phyloP scores from a whole-genome alignment of 2,329 filamentous ascomycete genomes.

The Talaromyces sp. region DNA sequence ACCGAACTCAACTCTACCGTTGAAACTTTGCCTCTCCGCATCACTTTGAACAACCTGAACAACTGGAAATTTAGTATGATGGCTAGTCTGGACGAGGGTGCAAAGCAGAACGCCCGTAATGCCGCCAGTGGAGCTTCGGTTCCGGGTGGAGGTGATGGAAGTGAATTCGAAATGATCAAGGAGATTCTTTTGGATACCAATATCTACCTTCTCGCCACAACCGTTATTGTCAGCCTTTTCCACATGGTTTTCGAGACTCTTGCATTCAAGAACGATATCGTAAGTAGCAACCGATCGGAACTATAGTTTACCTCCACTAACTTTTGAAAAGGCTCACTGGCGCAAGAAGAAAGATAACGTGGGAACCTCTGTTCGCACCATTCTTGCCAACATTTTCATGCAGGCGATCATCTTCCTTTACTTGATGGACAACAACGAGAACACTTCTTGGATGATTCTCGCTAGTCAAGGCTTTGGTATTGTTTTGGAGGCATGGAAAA shows the following conservation, averaged over 20 bases:
- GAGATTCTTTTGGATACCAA: conserved; percentile 92
- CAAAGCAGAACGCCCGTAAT: conserved; percentile 75
- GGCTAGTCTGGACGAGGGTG: conserved; percentile 78
- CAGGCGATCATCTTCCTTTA: conserved; percentile 94
- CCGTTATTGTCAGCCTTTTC: conserved; percentile 75
- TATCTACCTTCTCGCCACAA: conserved; percentile 80
- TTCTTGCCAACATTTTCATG: conserved; percentile 97
- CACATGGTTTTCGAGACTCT: conserved; percentile 95
- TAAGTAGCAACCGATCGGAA: conserved; percentile 24
- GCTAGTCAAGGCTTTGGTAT: conserved; percentile 86
- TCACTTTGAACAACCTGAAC: conserved; percentile 75
- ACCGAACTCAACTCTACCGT: conserved; percentile 86
- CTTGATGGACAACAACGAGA: conserved; percentile 92
- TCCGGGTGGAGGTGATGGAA: conserved; percentile 79
- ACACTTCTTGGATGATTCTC: conserved; percentile 98
- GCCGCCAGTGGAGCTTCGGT: conserved; percentile 68
- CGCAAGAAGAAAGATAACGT: conserved; percentile 99
- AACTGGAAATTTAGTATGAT: conserved; percentile 89
- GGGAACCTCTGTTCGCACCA: conserved; percentile 91
- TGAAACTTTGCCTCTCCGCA: conserved; percentile 71
- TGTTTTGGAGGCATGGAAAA: conserved; percentile 80
- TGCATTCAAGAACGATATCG: conserved; percentile 95
- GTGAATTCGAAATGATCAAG: conserved; percentile 96
- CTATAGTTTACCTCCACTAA: conserved; percentile 11
- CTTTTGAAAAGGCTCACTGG: conserved; percentile 64